Conservation (phyloP, 805 yeast genomes). For the Metschnikowia rubicola region DNA sequence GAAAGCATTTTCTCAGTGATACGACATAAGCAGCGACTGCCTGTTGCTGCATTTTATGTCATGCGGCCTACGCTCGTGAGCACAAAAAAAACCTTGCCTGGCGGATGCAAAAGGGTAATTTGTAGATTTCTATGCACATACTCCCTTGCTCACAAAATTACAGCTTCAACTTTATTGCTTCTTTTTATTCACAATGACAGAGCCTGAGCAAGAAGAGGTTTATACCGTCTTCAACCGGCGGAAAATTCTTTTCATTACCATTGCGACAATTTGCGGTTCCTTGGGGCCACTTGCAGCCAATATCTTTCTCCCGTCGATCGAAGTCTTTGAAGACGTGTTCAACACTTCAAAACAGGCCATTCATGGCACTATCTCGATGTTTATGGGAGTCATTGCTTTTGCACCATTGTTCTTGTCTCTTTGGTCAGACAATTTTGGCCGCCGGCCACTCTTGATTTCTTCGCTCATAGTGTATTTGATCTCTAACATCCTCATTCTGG, state of each 20-base stretch:
- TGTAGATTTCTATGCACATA: no score
- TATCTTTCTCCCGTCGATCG: constrained; percentile 54
- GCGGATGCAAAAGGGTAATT: no score
- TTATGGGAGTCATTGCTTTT: constrained; percentile 54
- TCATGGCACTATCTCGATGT: constrained; percentile 55
- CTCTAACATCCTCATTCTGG: constrained; percentile 29
- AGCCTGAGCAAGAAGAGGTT: background rate
- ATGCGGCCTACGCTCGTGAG: no score
- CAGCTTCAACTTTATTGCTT: background rate
- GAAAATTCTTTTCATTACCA: constrained; percentile 28
- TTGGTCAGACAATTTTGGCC: constrained; percentile 52
- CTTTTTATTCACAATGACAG: background rate
- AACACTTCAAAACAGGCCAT: constrained; percentile 40
- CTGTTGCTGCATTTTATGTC: no score
- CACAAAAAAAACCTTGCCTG: no score
- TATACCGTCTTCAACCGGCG: constrained; percentile 9
- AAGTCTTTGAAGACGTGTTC: constrained; percentile 41
- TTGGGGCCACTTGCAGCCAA: constrained; percentile 58
- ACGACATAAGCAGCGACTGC: no score
- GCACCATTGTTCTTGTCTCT: constrained; percentile 57
- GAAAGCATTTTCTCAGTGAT: no score
- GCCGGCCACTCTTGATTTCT: constrained; percentile 28
- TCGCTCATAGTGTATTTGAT: constrained; percentile 26
- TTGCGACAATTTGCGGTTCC: constrained; percentile 49
- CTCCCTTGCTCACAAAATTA: background rate